Conservation (phyloP, 2,329 filamentous ascomycete species). For the Dactylellina cionopaga region DNA sequence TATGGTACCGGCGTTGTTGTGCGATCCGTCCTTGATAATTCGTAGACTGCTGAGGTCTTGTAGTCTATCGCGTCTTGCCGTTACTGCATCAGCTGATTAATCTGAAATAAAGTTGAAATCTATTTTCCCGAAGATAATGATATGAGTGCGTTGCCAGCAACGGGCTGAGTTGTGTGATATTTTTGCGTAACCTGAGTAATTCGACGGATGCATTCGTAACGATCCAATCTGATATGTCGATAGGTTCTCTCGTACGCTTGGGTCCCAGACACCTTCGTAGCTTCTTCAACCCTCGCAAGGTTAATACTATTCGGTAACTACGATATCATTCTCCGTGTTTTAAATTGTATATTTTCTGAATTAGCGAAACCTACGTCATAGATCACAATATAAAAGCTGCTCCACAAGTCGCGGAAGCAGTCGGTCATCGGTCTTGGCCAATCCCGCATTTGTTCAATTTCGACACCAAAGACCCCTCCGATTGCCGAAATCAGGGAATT, state of each 20-base stretch:
- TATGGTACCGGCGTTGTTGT: background rate
- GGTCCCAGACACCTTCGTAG: constrained; percentile 6
- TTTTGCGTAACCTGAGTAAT: too few relatives aligned
- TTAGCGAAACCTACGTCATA: constrained; percentile 5
- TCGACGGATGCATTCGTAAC: too few relatives aligned
- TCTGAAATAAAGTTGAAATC: background rate
- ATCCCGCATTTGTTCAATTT: background rate
- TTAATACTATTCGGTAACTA: constrained; percentile 1
- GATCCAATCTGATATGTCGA: background rate
- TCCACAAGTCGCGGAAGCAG: background rate
- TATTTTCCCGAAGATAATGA: background rate
- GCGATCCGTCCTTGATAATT: background rate
- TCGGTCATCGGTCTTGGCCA: too few relatives aligned
- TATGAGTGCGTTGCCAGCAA: too few relatives aligned
- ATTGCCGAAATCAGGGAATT: too few relatives aligned
- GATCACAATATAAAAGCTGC: background rate
- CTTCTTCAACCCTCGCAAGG: background rate
- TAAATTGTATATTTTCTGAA: background rate
- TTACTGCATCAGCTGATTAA: too few relatives aligned
- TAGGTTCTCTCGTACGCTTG: constrained; percentile 1
- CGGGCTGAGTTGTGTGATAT: too few relatives aligned
- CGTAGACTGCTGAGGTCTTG: background rate
- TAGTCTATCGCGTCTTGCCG: background rate
- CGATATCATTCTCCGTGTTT: background rate
- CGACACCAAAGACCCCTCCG: background rate